Base-by-base conservation (phyloP, 228 moss, liverwort and hornwort species). In the Sphagnum fallax region DNA sequence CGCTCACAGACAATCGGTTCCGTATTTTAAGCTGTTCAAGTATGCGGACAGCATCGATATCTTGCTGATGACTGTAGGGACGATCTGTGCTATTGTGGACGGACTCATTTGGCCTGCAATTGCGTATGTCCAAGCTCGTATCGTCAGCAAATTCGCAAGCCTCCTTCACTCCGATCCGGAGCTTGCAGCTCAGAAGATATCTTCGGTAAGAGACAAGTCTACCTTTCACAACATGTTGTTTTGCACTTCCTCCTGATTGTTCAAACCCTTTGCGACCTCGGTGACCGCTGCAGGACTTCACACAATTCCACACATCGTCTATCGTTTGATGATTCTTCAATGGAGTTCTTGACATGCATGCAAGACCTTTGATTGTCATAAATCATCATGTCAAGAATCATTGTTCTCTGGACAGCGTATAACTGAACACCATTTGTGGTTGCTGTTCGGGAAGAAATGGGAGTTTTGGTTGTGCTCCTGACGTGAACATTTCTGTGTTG, bases 1-100 rank as follows among this genome's bases (percentile, higher is more conserved):
- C 32, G 59, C 7, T 16, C 62, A 32, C 55, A 80, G 71, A 62
- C 71, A 74, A 70, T 47, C 69, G 62, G 81, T 81, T 4, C 76
- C 79, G 58, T 76, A 57, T 61, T 72, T 77, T 52, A 64, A 81
- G 62, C 81, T 89, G 64, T 87, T 80, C 71, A 79, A 75, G 76
- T 83, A 81, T 64, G 89, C 85, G 49, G 87, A 92, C 79, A 50
- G 63, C 51, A 4, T 77, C 5, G 92, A 92, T 64, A 68, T 66
- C 51, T 0, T 83, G 11, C 73, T 84, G 1, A 92, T 92, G 81
- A 50, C 72, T 53, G 47, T 87, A 8, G 89, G 89, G 60, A 87
- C 89, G 6, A 50, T 75, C 16, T 79, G 78, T 65, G 82, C 82
- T 49, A 67, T 87, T 65, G 53, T 72, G 16, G 87, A 89, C 63